phyloP scores from a whole-genome alignment of 768 basidiomycete species.

The Brasilioporus rufonigricans region DNA sequence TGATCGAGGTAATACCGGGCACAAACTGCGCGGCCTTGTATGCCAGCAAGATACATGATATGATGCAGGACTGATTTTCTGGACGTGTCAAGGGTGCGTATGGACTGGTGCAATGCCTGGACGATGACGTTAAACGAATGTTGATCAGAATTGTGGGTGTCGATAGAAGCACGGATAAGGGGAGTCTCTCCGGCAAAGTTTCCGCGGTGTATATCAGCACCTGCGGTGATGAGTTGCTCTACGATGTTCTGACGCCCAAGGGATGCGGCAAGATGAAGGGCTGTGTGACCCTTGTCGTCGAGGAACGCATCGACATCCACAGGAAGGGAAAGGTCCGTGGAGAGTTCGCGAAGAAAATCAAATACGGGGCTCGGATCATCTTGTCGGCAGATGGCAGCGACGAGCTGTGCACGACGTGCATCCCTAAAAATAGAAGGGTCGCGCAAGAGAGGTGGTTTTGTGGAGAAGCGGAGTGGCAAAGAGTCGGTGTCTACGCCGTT shows the following conservation, averaged over 20 bases:
- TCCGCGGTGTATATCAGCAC: conserved; percentile 88
- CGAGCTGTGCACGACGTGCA: conserved; percentile 57
- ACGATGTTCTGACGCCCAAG: conserved; percentile 70
- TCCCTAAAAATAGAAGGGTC: conserved; percentile 53
- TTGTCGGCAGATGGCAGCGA: conserved; percentile 63
- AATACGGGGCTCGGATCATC: conserved; percentile 67
- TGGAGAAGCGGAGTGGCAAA: conserved; percentile 60
- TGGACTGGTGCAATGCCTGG: conserved; percentile 61
- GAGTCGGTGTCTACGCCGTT: conserved; percentile 43
- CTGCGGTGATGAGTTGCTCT: conserved; percentile 65
- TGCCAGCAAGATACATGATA: conserved; percentile 84
- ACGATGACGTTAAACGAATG: conserved; percentile 73
- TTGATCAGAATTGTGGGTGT: conserved; percentile 80
- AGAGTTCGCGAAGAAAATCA: conserved; percentile 63
- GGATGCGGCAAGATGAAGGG: conserved; percentile 90
- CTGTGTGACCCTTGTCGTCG: conserved; percentile 93
- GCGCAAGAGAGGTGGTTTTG: conserved; percentile 56
- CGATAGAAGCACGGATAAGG: conserved; percentile 86
- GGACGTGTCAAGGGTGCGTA: conserved; percentile 86
- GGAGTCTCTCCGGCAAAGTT: conserved; percentile 95
- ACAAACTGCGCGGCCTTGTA: conserved; percentile 79
- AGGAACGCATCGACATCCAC: conserved; percentile 78
- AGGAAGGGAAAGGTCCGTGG: conserved; percentile 37
- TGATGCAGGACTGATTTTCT: conserved; percentile 90
- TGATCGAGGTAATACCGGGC: conserved; percentile 92